Percentiles rank a stretch among this genome's conserved stretches.
Evolutionary conservation across 75 land plant genomes (phyloP).

Genomic region (Pinus albicaulis): DNA sequence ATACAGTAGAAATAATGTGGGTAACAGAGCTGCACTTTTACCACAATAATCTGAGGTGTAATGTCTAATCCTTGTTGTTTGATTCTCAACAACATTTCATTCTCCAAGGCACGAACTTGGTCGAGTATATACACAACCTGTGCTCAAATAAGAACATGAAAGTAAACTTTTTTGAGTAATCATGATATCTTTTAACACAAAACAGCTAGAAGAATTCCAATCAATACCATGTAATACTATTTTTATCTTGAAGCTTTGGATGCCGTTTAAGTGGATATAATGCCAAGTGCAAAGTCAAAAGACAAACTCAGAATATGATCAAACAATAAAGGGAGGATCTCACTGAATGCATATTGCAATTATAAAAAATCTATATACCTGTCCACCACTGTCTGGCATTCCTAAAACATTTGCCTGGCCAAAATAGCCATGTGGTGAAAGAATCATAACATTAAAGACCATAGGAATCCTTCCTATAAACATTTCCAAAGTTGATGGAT

Average conservation of each 20-base stretch:
- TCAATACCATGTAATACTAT: not conserved
- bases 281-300: too few relatives aligned
- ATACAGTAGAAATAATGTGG: not conserved
- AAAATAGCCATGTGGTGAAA: constrained; percentile 80
- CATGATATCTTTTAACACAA: not conserved
- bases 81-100: constrained; percentile 54
- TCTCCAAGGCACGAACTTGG: constrained; percentile 62
- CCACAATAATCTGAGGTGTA: constrained; percentile 57
- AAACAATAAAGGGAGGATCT: too few relatives aligned
- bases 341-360: too few relatives aligned
- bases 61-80: constrained; percentile 48
- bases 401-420: constrained; percentile 77
- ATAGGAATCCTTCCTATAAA: constrained; percentile 62
- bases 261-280: not conserved
- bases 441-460: constrained; percentile 70
- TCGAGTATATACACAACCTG: constrained; percentile 75
- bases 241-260: not conserved
- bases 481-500: constrained; percentile 50
- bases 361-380: constrained; percentile 21
- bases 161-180: not conserved
- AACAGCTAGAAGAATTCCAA: not conserved
- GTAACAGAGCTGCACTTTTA: constrained; percentile 13
- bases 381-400: constrained; percentile 75
- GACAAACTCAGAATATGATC: too few relatives aligned
- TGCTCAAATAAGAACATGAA: not conserved